Conservation (phyloP, 352 stramenopile genomes). For the Globisporangium paroecandrum region DNA sequence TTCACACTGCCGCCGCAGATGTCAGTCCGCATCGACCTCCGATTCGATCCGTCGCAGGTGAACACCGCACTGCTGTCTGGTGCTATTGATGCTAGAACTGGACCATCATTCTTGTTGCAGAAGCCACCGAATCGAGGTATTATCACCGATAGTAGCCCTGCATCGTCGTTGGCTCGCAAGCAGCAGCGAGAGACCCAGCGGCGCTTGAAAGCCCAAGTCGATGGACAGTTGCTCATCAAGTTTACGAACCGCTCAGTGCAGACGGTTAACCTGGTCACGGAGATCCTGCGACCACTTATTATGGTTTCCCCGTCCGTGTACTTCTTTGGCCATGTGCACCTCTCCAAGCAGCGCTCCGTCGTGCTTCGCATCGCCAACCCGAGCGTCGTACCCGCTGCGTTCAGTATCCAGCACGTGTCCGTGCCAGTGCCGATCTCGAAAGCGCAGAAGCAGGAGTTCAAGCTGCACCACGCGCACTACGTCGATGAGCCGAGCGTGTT, state of each 20-base stretch:
- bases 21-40: conserved; percentile 65
- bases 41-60: conserved; percentile 36
- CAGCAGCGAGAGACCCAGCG: conserved; percentile 8
- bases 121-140: neutral
- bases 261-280: conserved; percentile 40
- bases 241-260: conserved; percentile 71
- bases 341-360: conserved; percentile 38
- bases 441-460: conserved; percentile 55
- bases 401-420: conserved; percentile 54
- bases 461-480: conserved; percentile 44
- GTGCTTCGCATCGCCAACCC: conserved; percentile 60
- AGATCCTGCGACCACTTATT: conserved; percentile 50
- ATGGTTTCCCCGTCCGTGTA: conserved; percentile 63
- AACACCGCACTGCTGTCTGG: neutral
- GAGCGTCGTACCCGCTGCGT: conserved; percentile 50
- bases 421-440: conserved; percentile 46
- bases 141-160: neutral
- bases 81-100: neutral
- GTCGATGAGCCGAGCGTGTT: conserved; percentile 64
- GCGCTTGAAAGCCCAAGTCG: conserved; percentile 25
- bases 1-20: conserved; percentile 67
- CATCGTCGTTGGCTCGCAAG: neutral
- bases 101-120: neutral
- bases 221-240: conserved; percentile 57
- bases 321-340: conserved; percentile 62